phyloP scores from a whole-genome alignment of 768 basidiomycete genomes.

The Agrocybe chaxingu region DNA sequence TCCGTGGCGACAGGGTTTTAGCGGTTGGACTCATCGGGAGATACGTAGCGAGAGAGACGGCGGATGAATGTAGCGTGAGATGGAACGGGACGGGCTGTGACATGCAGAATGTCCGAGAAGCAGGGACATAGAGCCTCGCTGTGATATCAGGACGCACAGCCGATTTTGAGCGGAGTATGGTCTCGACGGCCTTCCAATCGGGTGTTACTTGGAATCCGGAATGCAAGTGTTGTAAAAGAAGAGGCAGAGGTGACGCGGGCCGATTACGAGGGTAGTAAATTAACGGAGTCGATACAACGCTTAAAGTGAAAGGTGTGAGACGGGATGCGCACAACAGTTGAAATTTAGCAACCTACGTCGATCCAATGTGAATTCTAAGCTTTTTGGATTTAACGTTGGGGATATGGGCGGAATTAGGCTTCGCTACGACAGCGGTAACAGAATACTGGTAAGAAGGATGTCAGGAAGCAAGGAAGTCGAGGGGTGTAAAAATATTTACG shows the following conservation, averaged over 20 bases:
- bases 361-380: conserved; percentile 49
- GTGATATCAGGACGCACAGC: conserved; percentile 36
- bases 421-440: conserved; percentile 49
- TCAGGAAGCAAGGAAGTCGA: background rate
- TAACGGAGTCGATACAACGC: conserved; percentile 57
- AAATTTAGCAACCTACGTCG: conserved; percentile 40
- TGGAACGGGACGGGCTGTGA: conserved; percentile 65
- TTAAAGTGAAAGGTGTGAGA: conserved; percentile 20
- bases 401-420: conserved; percentile 39
- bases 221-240: conserved; percentile 31
- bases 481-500: conserved; percentile 21
- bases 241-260: conserved; percentile 51
- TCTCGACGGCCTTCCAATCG: conserved; percentile 51
- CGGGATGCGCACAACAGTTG: conserved; percentile 1
- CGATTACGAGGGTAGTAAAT: conserved; percentile 65
- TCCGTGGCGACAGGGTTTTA: conserved; percentile 26
- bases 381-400: conserved; percentile 50
- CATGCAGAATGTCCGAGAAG: conserved; percentile 57
- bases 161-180: conserved; percentile 36
- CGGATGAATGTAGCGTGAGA: conserved; percentile 54
- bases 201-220: conserved; percentile 39
- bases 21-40: conserved; percentile 53
- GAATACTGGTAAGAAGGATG: conserved; percentile 42
- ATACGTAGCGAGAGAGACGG: conserved; percentile 56
- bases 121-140: conserved; percentile 49